These are phyloP conservation scores for Cutaneotrichosporon sp. DNA, from an alignment of 1,284 basidiomycete genomes.

Conservation along the genomic window DNA sequence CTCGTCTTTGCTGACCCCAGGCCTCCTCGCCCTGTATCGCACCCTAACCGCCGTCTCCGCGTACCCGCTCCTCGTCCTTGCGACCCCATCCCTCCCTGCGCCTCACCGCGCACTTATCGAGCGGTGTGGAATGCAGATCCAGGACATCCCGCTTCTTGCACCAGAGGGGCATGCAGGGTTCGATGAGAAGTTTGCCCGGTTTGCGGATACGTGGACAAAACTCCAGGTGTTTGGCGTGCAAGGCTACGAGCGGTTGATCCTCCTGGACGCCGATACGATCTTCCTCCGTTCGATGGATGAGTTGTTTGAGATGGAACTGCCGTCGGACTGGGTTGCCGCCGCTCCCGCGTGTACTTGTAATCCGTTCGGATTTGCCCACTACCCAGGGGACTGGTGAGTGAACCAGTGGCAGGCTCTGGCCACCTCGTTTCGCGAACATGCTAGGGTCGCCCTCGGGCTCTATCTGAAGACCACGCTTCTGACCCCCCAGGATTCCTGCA, in stretches of 20 bases:
- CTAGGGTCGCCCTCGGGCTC: too few relatives aligned
- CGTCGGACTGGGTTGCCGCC: conserved; percentile 70
- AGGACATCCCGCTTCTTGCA: conserved; percentile 59
- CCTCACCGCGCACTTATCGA: conserved; percentile 57
- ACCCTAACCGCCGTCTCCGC: conserved; percentile 62
- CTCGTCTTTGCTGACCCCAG: conserved; percentile 21
- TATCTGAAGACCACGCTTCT: too few relatives aligned
- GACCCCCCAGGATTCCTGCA: conserved; percentile 78
- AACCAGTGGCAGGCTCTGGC: too few relatives aligned
- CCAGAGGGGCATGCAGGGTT: conserved; percentile 55
- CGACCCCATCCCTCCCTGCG: conserved; percentile 59
- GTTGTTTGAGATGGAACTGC: conserved; percentile 67
- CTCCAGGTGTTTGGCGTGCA: conserved; percentile 69
- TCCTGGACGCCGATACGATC: conserved; percentile 90
- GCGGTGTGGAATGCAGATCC: conserved; percentile 55
- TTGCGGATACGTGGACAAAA: conserved; percentile 87
- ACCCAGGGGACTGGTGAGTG: conserved; percentile 80
- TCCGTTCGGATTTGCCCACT: conserved; percentile 72
- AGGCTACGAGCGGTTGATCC: conserved; percentile 74
- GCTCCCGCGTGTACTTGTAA: conserved; percentile 91
- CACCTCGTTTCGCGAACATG: too few relatives aligned
- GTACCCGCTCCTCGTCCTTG: conserved; percentile 79
- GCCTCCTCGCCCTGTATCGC: conserved; percentile 63
- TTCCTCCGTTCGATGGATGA: conserved; percentile 86
- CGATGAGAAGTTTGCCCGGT: conserved; percentile 52